These are phyloP conservation scores for Singerocomus inundabilis DNA, from an alignment of 1,284 basidiomycete genomes.

Conservation along the genomic window DNA sequence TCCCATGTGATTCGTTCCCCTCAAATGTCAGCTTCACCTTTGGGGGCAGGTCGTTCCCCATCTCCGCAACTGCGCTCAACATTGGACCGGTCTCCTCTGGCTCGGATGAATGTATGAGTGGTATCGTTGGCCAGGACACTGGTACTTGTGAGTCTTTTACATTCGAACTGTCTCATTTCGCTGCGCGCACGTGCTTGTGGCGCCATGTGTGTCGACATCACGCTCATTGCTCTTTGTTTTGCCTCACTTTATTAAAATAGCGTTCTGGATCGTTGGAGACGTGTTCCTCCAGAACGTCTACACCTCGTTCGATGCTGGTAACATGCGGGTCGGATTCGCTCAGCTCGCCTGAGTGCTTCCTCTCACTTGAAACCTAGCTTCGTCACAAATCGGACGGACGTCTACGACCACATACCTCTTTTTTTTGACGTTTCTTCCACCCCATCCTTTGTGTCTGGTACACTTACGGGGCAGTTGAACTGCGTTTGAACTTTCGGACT, in stretches of 20 bases:
- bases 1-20: constrained; percentile 41
- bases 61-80: constrained; percentile 39
- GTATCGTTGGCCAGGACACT: constrained; percentile 2
- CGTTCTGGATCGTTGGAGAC: constrained; percentile 19
- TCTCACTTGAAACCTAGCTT: neutral
- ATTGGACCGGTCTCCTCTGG: constrained; percentile 29
- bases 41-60: constrained; percentile 39
- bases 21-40: constrained; percentile 41
- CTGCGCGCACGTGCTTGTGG: neutral
- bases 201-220: neutral
- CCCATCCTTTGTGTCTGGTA: neutral
- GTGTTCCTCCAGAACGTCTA: constrained; percentile 24
- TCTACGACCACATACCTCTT: neutral
- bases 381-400: neutral
- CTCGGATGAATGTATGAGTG: constrained; percentile 36
- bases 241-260: constrained; percentile 1
- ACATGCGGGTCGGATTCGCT: constrained; percentile 21
- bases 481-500: no score
- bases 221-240: neutral
- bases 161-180: neutral
- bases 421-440: neutral
- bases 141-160: constrained; percentile 5
- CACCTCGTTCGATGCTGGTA: constrained; percentile 16
- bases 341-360: constrained; percentile 12
- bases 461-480: no score